Percentiles rank a stretch among this genome's conserved stretches.
Evolutionary conservation across 352 stramenopile species (phyloP).

Genomic region (Phytophthora crassamura): DNA sequence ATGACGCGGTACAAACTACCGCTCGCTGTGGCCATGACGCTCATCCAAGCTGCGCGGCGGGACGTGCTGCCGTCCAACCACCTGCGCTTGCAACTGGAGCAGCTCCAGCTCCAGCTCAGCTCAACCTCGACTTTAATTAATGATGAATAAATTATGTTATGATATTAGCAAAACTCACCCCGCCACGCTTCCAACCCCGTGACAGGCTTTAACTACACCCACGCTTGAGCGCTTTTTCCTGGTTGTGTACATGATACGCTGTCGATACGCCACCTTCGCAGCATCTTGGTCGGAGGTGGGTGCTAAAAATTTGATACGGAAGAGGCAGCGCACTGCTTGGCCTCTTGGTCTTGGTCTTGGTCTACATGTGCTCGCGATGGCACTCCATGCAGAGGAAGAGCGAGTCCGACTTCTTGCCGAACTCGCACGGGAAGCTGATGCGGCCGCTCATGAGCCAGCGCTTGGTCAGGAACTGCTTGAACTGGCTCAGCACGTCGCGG

Average conservation of each 20-base stretch:
- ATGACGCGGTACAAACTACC: slow-evolving; percentile 42
- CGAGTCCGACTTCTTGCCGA: slow-evolving; percentile 78
- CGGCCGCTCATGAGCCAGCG: slow-evolving; percentile 58
- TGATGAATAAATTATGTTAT: slow-evolving; percentile 44
- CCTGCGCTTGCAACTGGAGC: slow-evolving; percentile 13
- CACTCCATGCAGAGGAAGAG: slow-evolving; percentile 88
- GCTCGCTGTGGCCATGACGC: slow-evolving; percentile 27
- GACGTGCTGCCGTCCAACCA: slow-evolving; percentile 20
- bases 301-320: slow-evolving; percentile 10
- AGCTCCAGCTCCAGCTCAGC: not conserved
- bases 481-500: slow-evolving; percentile 58
- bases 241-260: slow-evolving; percentile 27
- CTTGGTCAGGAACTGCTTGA: slow-evolving; percentile 76
- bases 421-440: slow-evolving; percentile 80
- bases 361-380: slow-evolving; percentile 77
- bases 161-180: slow-evolving; percentile 41
- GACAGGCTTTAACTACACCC: slow-evolving; percentile 2
- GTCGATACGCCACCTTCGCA: slow-evolving; percentile 19
- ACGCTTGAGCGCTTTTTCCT: slow-evolving; percentile 1
- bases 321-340: slow-evolving; percentile 33
- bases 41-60: slow-evolving; percentile 15
- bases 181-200: slow-evolving; percentile 7
- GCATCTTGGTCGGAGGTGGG: slow-evolving; percentile 11
- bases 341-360: slow-evolving; percentile 6
- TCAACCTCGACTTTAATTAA: not conserved